Evolutionary conservation across 2,329 filamentous ascomycete genomes (phyloP).

Genomic region (Acarospora socialis): DNA sequence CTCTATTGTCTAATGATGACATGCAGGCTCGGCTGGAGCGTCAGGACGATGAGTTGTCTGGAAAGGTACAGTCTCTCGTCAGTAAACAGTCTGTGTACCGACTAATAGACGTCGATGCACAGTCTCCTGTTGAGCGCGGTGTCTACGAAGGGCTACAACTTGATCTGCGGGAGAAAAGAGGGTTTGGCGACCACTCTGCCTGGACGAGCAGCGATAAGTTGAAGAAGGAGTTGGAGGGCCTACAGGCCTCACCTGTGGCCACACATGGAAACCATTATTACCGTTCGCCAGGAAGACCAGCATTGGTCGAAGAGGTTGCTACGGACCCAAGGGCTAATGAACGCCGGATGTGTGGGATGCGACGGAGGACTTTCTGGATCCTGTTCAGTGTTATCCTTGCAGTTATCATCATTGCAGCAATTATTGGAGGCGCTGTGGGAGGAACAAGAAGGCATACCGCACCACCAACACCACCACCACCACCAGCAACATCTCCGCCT

Average conservation of each 20-base stretch:
- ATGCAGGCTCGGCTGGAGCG: too few relatives aligned
- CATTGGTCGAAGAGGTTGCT: background rate
- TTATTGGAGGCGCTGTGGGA: slow-evolving; percentile 12
- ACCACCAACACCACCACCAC: slow-evolving; percentile 3
- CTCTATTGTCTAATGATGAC: too few relatives aligned
- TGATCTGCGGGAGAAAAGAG: slow-evolving; percentile 11
- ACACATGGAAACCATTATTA: too few relatives aligned
- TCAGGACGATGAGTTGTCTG: too few relatives aligned
- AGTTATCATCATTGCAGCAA: slow-evolving; percentile 9
- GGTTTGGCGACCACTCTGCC: too few relatives aligned
- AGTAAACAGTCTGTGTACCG: too few relatives aligned
- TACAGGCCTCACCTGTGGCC: too few relatives aligned
- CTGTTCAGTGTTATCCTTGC: slow-evolving; percentile 7
- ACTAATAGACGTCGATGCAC: slow-evolving; percentile 1
- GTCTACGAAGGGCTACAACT: slow-evolving; percentile 13
- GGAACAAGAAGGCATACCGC: slow-evolving; percentile 5
- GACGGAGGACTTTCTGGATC: slow-evolving; percentile 11
- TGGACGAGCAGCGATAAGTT: too few relatives aligned
- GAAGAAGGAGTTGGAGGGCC: too few relatives aligned
- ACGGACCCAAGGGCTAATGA: slow-evolving; percentile 1
- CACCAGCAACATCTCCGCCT: slow-evolving; percentile 1
- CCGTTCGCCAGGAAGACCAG: slow-evolving; percentile 3
- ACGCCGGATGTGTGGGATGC: slow-evolving; percentile 12
- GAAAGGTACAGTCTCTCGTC: too few relatives aligned
- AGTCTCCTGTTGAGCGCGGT: slow-evolving; percentile 6